A percentile compares a stretch with the other conserved stretches of the same genome.
Conservation (phyloP, 495 filamentous ascomycete genomes). For the Cercophora sp. region DNA sequence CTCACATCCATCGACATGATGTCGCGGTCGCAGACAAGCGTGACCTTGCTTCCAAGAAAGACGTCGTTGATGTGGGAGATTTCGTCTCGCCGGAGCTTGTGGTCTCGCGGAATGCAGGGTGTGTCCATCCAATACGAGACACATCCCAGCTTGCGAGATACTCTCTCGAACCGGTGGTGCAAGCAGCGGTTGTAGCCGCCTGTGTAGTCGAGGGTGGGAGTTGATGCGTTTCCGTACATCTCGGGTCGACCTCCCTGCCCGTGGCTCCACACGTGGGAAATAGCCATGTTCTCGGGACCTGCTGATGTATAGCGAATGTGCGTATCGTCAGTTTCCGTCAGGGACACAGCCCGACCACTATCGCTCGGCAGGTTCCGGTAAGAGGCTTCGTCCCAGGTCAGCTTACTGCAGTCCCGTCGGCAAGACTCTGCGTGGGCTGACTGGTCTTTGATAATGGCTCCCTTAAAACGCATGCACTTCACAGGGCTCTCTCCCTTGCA, state of each 20-base stretch:
- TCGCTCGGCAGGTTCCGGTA: too few relatives aligned
- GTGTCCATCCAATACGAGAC: neutral
- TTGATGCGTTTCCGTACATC: too few relatives aligned
- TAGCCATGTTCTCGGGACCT: neutral
- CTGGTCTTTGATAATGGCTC: too few relatives aligned
- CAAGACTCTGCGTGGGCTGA: too few relatives aligned
- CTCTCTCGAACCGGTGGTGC: neutral
- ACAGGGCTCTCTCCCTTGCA: too few relatives aligned
- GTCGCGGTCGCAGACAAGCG: neutral
- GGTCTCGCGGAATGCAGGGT: neutral
- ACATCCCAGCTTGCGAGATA: neutral
- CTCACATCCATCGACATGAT: neutral
- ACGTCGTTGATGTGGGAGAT: conserved; percentile 1
- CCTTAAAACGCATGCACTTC: too few relatives aligned
- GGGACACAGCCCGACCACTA: too few relatives aligned
- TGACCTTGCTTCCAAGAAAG: neutral
- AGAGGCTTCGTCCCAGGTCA: too few relatives aligned
- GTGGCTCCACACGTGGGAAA: conserved; percentile 3
- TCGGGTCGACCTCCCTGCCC: conserved; percentile 1
- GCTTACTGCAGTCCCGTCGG: too few relatives aligned
- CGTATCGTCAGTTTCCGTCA: too few relatives aligned
- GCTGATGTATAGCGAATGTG: too few relatives aligned
- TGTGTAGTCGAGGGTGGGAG: too few relatives aligned
- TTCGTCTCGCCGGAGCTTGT: neutral
- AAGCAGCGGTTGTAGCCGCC: neutral